Base-by-base conservation (phyloP, 495 filamentous ascomycete species). In the Aspergillus bridgeri region DNA sequence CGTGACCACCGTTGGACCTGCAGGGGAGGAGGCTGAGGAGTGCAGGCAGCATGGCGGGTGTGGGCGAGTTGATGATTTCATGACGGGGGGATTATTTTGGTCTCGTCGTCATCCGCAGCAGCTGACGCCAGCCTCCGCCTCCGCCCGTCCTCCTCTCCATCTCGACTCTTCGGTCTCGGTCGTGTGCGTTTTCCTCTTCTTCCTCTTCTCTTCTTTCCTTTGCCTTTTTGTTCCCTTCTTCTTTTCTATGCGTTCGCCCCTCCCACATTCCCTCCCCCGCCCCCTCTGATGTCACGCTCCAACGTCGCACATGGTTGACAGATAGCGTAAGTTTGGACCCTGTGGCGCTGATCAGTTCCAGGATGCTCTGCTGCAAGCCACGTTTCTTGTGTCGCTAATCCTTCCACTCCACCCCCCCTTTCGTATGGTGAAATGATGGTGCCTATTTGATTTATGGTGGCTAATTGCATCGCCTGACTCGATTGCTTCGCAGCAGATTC, bases 71-170 rank as follows among this genome's bases (percentile, higher is more conserved):
- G 45, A 3, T 50, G 18, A 24, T 56, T 56, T 48, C 38, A 49
- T 38, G 33, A 38, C 33, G 33, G 33, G 33, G 33, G 17, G n/a
- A n/a, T n/a, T n/a, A 38, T 38, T 38, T 11, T 20, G 15, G 44
- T 46, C 43, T 56, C 45, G 45, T 56, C 54, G 54, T 56, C 54
- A 56, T 48, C 45, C 33, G 29, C 9, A n/a, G 54, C 54, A n/a
- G 54, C 54, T 49, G 54, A 56, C 54, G 54, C 54, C 54, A 56
- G 54, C 54, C n/a, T 48, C 45, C 54, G 54, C 54, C 45, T 49
- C 54, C 48, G 55, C 55, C 47, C 48, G 55, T 29, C 48, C 20
- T 48, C 24, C 48, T 47, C 44, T 47, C 21, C 21, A 47, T 23
- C 19, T 19, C 44, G 3, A 47, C n/a, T 23, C 44, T 47, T 19